Evolutionary conservation across 1,284 basidiomycete species (phyloP).

Genomic region (Serendipita sp.): DNA sequence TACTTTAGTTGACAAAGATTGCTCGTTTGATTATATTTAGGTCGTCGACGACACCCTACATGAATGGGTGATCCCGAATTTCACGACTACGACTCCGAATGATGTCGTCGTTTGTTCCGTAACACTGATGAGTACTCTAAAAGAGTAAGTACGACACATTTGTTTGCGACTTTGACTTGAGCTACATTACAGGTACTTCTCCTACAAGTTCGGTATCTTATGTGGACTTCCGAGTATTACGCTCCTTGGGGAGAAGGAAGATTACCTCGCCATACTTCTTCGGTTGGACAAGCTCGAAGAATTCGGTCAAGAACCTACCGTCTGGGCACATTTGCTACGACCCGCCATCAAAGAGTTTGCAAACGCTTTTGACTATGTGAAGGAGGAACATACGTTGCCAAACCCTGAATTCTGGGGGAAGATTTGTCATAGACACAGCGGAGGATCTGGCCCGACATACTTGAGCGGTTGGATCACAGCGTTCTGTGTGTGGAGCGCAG

Average conservation of each 20-base stretch:
- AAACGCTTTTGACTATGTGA: slow-evolving; percentile 22
- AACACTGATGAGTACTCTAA: slow-evolving; percentile 32
- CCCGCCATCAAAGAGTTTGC: slow-evolving; percentile 26
- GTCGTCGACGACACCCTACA: slow-evolving; percentile 23
- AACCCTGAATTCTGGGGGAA: slow-evolving; percentile 26
- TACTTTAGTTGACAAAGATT: slow-evolving; percentile 21
- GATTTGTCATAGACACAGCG: slow-evolving; percentile 16
- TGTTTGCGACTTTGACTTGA: background rate
- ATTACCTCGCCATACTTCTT: slow-evolving; percentile 23
- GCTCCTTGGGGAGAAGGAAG: slow-evolving; percentile 27
- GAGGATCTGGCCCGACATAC: slow-evolving; percentile 16
- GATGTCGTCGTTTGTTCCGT: slow-evolving; percentile 29
- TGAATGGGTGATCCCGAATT: slow-evolving; percentile 32
- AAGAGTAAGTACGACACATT: slow-evolving; percentile 19
- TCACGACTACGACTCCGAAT: slow-evolving; percentile 30
- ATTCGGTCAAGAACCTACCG: slow-evolving; percentile 22
- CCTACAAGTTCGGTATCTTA: slow-evolving; percentile 19
- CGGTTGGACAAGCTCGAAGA: slow-evolving; percentile 25
- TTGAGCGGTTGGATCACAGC: slow-evolving; percentile 27
- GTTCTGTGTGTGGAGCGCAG: slow-evolving; percentile 25
- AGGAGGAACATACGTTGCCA: slow-evolving; percentile 12
- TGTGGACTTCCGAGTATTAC: slow-evolving; percentile 38
- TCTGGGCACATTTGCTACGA: slow-evolving; percentile 24
- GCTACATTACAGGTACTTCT: slow-evolving; percentile 18
- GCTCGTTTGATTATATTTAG: slow-evolving; percentile 21